Evolutionary conservation across 192 early-diverging fungal species (phyloP), one percentile per base, ranked within the genome.

Genomic region (Rhizoclosmatium globosum): DNA sequence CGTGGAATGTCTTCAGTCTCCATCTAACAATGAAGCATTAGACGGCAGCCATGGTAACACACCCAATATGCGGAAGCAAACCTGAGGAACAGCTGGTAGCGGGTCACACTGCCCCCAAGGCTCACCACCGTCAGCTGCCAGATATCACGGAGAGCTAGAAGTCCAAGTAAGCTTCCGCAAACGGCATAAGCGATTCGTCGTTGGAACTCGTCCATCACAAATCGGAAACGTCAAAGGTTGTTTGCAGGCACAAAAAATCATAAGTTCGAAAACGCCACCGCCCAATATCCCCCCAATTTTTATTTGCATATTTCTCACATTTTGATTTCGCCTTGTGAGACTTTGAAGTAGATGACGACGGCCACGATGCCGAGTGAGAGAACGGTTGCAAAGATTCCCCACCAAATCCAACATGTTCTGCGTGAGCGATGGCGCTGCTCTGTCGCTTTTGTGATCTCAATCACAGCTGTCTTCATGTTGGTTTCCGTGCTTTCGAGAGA

Each of bases 1-100:
- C 65, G 66, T 77, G 76, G 64, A 77, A 68, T 2, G 64, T 77
- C 47, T 68, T 67, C n/a, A 66, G 31, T 21, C 76, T 43, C 76
- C 76, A 77, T 39, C 73, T 74, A 3, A n/a, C 1, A 3, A 41
- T 9, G 41, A 45, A 15, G 45, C n/a, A 43, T 9, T 13, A 45
- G 2, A 23, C 7, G 11, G 17, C 4, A 9, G 38, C 1, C n/a
- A 31, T 38, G 56, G 23, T 13, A 59, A 9, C 2, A 58, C 9
- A 15, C 9, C 43, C 17, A 48, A 17, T 19, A 11, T 2, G 47
- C 42, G 17, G 2, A 39, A 38, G 2, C 31, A 17, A 15, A 71
- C 70, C 70, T 15, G 47, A 71, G n/a, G 38, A 47, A 71, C 56
- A 71, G 70, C 56, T 64, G 57, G 59, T 74, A 50, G 2, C 57